These are phyloP conservation scores for Teunomyces tritomae DNA, from an alignment of 805 yeast genomes.

Conservation along the genomic window DNA sequence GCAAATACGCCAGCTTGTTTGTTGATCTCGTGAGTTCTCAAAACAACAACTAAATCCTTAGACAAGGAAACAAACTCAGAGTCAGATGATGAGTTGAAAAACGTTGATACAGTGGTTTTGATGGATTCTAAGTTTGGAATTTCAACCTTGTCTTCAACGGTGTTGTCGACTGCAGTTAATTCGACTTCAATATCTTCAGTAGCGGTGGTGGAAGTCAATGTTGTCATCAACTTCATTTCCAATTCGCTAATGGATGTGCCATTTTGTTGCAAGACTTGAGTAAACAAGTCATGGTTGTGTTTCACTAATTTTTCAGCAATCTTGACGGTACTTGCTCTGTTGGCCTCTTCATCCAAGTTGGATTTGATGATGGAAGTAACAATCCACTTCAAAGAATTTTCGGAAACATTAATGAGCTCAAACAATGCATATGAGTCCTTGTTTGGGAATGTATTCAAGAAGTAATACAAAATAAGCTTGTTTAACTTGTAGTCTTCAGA, in stretches of 20 bases:
- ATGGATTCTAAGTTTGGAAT: constrained; percentile 17
- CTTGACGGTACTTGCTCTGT: constrained; percentile 15
- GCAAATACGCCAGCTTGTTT: constrained; percentile 12
- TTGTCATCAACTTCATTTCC: constrained; percentile 63
- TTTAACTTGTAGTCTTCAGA: constrained; percentile 27
- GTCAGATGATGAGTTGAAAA: constrained; percentile 31
- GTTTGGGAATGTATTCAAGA: constrained; percentile 23
- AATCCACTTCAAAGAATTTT: constrained; percentile 15
- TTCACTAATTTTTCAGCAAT: constrained; percentile 22
- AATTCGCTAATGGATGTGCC: constrained; percentile 28
- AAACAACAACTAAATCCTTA: constrained; percentile 33
- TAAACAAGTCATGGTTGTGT: constrained; percentile 19
- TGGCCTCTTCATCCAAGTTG: constrained; percentile 11
- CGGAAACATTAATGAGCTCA: constrained; percentile 20
- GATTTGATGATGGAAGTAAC: constrained; percentile 2
- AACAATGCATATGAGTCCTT: constrained; percentile 20
- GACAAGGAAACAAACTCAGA: constrained; percentile 42
- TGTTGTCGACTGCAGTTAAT: constrained; percentile 14
- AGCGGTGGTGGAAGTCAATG: constrained; percentile 37
- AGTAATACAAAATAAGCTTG: constrained; percentile 30
- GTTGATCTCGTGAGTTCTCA: constrained; percentile 5
- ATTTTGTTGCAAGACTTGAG: constrained; percentile 15
- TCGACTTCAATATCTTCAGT: constrained; percentile 35
- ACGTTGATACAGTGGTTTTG: constrained; percentile 25
- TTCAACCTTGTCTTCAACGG: constrained; percentile 12